Conservation (phyloP, 2,329 filamentous ascomycete species). For the Metarhizium robertsii region DNA sequence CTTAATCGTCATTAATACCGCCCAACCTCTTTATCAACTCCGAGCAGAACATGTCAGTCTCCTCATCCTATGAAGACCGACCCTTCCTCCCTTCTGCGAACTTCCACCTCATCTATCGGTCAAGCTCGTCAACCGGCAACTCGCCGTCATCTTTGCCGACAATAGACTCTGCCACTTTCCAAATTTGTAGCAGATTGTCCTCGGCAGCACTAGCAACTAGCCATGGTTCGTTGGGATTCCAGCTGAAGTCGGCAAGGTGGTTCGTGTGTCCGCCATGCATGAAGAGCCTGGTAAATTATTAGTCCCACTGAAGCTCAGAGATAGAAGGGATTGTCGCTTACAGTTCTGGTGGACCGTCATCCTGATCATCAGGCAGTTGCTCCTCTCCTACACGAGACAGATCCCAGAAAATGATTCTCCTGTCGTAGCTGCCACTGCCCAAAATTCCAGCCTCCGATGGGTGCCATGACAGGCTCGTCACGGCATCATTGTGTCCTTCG, state of each 20-base stretch:
- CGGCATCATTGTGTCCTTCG: constrained; percentile 78
- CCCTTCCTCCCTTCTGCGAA: constrained; percentile 17
- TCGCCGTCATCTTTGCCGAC: constrained; percentile 69
- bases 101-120: constrained; percentile 40
- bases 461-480: constrained; percentile 92
- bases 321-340: constrained; percentile 32
- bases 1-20: background rate
- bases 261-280: constrained; percentile 99
- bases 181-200: constrained; percentile 93
- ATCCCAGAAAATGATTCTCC: constrained; percentile 95
- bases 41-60: constrained; percentile 3
- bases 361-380: constrained; percentile 86
- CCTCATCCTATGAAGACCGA: constrained; percentile 22
- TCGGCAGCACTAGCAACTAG: constrained; percentile 91
- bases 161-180: constrained; percentile 77
- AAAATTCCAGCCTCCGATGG: constrained; percentile 82
- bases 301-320: constrained; percentile 5
- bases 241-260: constrained; percentile 91
- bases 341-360: constrained; percentile 92
- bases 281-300: constrained; percentile 46
- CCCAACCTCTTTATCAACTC: background rate
- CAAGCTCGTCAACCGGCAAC: constrained; percentile 67
- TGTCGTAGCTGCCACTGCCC: constrained; percentile 85
- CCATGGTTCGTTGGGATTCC: constrained; percentile 97
- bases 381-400: constrained; percentile 86